Evolutionary conservation across 768 basidiomycete genomes (phyloP), one percentile per base, ranked within the genome.

Genomic region (Coprinopsis strossmayeri): DNA sequence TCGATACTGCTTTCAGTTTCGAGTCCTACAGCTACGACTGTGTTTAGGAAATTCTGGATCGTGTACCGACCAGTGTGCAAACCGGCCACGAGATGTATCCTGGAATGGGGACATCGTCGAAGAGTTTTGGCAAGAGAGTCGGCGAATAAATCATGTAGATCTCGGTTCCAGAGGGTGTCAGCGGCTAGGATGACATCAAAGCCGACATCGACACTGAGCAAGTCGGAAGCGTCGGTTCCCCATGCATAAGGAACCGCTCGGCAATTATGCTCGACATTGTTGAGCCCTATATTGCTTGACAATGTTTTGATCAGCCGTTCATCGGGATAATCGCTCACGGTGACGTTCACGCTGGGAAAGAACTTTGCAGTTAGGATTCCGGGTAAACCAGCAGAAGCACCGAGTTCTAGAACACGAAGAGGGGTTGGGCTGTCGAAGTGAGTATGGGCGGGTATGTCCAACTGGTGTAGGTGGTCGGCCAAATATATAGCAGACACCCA

Each of bases 141-240:
- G 30, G 86, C 63, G 46, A 87, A 79, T 9, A 71, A 53, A 0
- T 42, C 53, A 54, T 89, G 87, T 2, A 74, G 53, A 20, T 79
- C 78, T 2, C 82, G 62, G 57, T 88, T 85, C 88, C 87, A 90
- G 1, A 91, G 64, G 25, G 86, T 88, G 58, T 90, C 88, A 11
- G 87, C 82, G 0, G 86, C 84, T 20, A 88, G 52, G 26, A 90
- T 65, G 34, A 86, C 51, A 56, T 90, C 85, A 59, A 85, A 84
- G 13, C 68, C 64, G 13, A 58, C 61, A 5, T 47, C 46, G 28
- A 46, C 53, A 23, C 49, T 53, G 5, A 65, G 51, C 12, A 68
- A 46, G 1, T 59, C 23, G 0, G 69, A 56, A 7, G 74, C 57
- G 55, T 81, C 77, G 4, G 74, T 64, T 1, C 84, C 86, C 86